A percentile compares a stretch with the other conserved stretches of the same genome.
phyloP scores from a whole-genome alignment of 331 rosid genomes.

The Quercus tomentella region DNA sequence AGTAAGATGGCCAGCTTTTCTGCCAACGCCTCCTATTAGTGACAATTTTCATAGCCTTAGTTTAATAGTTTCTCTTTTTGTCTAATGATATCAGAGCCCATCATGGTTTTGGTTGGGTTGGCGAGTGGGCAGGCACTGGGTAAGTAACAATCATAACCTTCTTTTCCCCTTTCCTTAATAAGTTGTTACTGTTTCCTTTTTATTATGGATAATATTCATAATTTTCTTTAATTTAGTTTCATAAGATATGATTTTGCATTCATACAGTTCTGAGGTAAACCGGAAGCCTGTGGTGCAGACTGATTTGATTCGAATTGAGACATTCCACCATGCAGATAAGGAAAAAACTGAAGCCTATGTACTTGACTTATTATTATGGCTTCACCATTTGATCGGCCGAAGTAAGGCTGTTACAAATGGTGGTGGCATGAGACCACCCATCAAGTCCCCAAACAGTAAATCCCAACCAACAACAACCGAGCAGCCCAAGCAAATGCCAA shows the following conservation, averaged over 20 bases:
- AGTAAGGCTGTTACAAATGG: slow-evolving; percentile 25
- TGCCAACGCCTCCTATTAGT: slow-evolving; percentile 7
- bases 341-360: slow-evolving; percentile 64
- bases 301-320: slow-evolving; percentile 66
- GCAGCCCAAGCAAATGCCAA: slow-evolving; percentile 6
- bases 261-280: slow-evolving; percentile 50
- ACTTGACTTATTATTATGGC: slow-evolving; percentile 64
- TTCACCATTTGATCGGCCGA: slow-evolving; percentile 60
- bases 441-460: slow-evolving; percentile 20
- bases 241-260: slow-evolving; percentile 9
- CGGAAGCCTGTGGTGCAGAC: slow-evolving; percentile 39
- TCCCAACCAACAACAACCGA: slow-evolving; percentile 8
- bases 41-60: slow-evolving; percentile 1
- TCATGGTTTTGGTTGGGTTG: slow-evolving; percentile 95
- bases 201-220: background rate
- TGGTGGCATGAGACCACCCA: slow-evolving; percentile 24
- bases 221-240: background rate
- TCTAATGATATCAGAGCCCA: slow-evolving; percentile 60
- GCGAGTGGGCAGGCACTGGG: slow-evolving; percentile 86
- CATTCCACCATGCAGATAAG: slow-evolving; percentile 75
- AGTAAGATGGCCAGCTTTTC: slow-evolving; percentile 47
- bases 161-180: background rate
- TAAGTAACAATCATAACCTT: slow-evolving; percentile 31
- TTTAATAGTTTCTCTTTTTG: background rate
- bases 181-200: background rate